phyloP scores from a whole-genome alignment of 2,329 filamentous ascomycete genomes.

The Escovopsis sp. region DNA sequence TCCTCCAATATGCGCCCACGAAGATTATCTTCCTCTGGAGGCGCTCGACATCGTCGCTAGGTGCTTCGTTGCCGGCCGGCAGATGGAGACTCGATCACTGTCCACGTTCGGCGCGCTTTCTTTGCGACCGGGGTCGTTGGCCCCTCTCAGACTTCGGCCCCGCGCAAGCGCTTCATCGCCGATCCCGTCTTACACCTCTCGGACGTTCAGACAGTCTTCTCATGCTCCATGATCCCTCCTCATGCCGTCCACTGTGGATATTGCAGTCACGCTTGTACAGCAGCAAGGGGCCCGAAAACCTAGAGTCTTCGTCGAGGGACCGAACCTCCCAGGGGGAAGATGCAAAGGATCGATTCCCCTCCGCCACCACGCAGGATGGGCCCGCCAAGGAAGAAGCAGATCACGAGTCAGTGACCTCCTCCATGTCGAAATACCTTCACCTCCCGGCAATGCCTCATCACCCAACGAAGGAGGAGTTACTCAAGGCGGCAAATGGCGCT shows the following conservation, averaged over 20 bases:
- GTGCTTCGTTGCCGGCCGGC: neutral
- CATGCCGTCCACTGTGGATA: neutral
- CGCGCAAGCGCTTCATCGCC: neutral
- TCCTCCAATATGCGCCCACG: slow-evolving; percentile 1
- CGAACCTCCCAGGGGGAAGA: neutral
- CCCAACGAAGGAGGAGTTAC: slow-evolving; percentile 82
- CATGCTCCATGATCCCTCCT: too few relatives aligned
- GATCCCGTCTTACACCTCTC: too few relatives aligned
- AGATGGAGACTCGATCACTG: too few relatives aligned
- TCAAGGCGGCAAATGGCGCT: slow-evolving; percentile 83
- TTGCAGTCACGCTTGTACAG: slow-evolving; percentile 2
- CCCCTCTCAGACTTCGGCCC: neutral
- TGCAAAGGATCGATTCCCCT: neutral
- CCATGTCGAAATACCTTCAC: slow-evolving; percentile 44
- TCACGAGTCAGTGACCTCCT: slow-evolving; percentile 29
- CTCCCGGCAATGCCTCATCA: slow-evolving; percentile 62
- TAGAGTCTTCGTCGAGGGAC: neutral
- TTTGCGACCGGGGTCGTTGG: too few relatives aligned
- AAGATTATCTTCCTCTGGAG: neutral
- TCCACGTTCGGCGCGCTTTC: too few relatives aligned
- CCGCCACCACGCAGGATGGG: neutral
- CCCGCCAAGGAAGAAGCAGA: slow-evolving; percentile 3
- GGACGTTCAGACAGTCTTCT: too few relatives aligned
- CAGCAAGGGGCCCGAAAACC: neutral
- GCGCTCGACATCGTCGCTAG: slow-evolving; percentile 2